Conservation (phyloP, 2,329 filamentous ascomycete species). For the Dactylellina parvicollis region DNA sequence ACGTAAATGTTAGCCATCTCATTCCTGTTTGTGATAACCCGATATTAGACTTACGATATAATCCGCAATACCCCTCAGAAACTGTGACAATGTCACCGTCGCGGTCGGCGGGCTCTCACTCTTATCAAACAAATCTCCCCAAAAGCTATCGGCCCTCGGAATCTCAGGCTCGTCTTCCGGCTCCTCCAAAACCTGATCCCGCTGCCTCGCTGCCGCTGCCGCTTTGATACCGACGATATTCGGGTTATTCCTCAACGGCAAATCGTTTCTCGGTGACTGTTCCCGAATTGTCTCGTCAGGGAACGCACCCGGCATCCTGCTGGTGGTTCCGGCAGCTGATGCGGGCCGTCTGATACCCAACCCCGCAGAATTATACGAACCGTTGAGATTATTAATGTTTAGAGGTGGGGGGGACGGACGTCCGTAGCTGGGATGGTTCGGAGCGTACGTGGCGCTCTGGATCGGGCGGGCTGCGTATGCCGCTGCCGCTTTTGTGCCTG, state of each 20-base stretch:
- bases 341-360: constrained; percentile 35
- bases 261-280: constrained; percentile 36
- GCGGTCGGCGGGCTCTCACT: constrained; percentile 53
- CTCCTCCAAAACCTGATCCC: constrained; percentile 43
- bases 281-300: constrained; percentile 41
- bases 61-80: constrained; percentile 57
- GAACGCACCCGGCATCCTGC: constrained; percentile 51
- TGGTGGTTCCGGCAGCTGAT: constrained; percentile 37
- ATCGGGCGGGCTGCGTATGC: constrained; percentile 23
- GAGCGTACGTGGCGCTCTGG: constrained; percentile 51
- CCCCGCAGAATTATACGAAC: constrained; percentile 29
- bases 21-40: not conserved
- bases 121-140: constrained; percentile 52
- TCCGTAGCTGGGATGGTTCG: constrained; percentile 46
- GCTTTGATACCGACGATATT: constrained; percentile 42
- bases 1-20: constrained; percentile 9
- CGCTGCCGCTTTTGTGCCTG: not conserved
- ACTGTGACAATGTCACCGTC: constrained; percentile 53
- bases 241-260: constrained; percentile 31
- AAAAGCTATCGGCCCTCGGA: constrained; percentile 39
- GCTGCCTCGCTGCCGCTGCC: constrained; percentile 30
- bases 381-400: constrained; percentile 33
- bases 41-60: constrained; percentile 55
- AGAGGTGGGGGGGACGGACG: constrained; percentile 43
- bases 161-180: constrained; percentile 39